These are phyloP conservation scores for Didymella sp. DNA, from an alignment of 2,329 filamentous ascomycete genomes.

Conservation along the genomic window DNA sequence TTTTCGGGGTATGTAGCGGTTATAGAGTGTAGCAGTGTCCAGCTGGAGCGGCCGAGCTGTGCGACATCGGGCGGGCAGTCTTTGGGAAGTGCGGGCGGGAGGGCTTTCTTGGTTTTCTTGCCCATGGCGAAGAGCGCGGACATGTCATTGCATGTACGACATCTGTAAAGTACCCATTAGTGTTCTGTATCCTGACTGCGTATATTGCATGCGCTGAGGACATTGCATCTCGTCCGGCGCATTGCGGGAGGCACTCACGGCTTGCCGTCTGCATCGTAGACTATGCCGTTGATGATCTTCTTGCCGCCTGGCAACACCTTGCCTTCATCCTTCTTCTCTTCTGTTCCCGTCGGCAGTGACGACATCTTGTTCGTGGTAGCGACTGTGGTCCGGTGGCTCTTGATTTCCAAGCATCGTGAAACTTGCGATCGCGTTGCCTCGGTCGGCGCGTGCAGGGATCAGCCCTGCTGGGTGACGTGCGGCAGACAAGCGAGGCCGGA, in stretches of 20 bases:
- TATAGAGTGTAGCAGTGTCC: conserved; percentile 93
- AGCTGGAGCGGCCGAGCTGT: conserved; percentile 81
- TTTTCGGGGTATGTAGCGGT: conserved; percentile 81
- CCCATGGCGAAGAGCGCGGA: conserved; percentile 62
- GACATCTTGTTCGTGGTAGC: conserved; percentile 28
- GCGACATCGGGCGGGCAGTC: conserved; percentile 95
- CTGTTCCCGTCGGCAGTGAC: conserved; percentile 30
- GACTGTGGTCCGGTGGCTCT: not conserved
- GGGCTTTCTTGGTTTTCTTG: conserved; percentile 33
- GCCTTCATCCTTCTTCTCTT: conserved; percentile 37
- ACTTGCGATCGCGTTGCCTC: conserved; percentile 17
- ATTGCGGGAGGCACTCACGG: conserved; percentile 65
- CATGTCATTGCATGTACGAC: conserved; percentile 72
- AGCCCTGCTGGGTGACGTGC: conserved; percentile 14
- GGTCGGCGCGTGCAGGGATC: conserved; percentile 22
- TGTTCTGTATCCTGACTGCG: not conserved
- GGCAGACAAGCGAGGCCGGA: conserved; percentile 10
- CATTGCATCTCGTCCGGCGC: conserved; percentile 19
- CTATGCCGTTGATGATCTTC: conserved; percentile 72
- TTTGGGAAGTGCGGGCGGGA: conserved; percentile 48
- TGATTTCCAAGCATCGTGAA: conserved; percentile 33
- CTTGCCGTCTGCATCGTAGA: conserved; percentile 82
- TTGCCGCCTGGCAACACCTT: conserved; percentile 50
- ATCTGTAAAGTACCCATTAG: conserved; percentile 56
- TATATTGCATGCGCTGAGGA: not conserved